A percentile compares a stretch with the other conserved stretches of the same genome.
Evolutionary conservation across 345 rosid genomes (phyloP).

Genomic region (Jatropha curcas): DNA sequence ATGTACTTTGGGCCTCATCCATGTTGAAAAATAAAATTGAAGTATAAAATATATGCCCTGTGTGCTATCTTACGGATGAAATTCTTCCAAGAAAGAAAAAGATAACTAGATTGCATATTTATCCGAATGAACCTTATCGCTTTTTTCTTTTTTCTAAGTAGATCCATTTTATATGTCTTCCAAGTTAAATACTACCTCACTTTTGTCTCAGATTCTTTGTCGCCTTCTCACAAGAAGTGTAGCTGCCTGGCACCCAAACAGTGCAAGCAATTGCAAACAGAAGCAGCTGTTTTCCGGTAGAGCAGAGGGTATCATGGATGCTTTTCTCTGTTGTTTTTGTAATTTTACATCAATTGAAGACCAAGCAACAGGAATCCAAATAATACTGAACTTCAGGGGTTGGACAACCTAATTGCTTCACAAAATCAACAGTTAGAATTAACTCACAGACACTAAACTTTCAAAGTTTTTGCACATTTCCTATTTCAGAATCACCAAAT

Average conservation of each 20-base stretch:
- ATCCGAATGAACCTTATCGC: not conserved
- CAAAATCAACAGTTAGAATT: slow-evolving; percentile 17
- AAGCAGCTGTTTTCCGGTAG: slow-evolving; percentile 75
- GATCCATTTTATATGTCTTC: not conserved
- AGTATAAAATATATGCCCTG: not conserved
- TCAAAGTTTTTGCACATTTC: not conserved
- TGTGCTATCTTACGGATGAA: too few relatives aligned
- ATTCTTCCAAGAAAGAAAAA: not conserved
- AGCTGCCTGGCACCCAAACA: slow-evolving; percentile 83
- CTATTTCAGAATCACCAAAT: not conserved
- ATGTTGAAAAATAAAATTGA: not conserved
- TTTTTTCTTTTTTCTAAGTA: not conserved
- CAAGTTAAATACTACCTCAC: slow-evolving; percentile 42
- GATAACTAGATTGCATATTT: not conserved
- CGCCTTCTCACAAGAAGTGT: slow-evolving; percentile 61
- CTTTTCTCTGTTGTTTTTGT: slow-evolving; percentile 30
- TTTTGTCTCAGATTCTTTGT: slow-evolving; percentile 51
- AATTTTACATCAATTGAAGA: slow-evolving; percentile 29
- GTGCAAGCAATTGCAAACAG: slow-evolving; percentile 84
- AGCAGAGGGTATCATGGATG: slow-evolving; percentile 35
- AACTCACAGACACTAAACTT: slow-evolving; percentile 13
- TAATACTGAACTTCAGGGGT: slow-evolving; percentile 22
- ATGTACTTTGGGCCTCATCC: not conserved
- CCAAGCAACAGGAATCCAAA: slow-evolving; percentile 18
- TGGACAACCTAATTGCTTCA: slow-evolving; percentile 39